phyloP scores from a whole-genome alignment of 2,329 filamentous ascomycete species.

The Monilinia aucupariae region DNA sequence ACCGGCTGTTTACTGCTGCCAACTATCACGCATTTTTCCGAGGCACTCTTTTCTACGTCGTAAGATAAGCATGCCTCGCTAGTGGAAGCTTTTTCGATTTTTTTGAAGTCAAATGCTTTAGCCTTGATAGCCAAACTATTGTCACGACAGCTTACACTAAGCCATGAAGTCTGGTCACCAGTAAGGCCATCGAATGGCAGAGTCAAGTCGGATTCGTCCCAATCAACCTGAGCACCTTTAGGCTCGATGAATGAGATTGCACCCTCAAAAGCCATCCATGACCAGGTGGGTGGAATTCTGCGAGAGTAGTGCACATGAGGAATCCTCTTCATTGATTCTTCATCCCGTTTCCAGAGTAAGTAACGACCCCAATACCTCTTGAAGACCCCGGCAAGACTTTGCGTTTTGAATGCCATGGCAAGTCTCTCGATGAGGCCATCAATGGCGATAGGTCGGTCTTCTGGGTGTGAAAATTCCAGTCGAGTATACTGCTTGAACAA shows the following conservation, averaged over 20 bases:
- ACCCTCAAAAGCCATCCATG: constrained; percentile 15
- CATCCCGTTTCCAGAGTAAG: constrained; percentile 6
- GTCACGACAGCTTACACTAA: not conserved
- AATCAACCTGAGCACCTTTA: not conserved
- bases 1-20: not conserved
- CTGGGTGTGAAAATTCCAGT: not conserved
- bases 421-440: constrained; percentile 5
- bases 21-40: not conserved
- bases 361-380: constrained; percentile 7
- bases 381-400: constrained; percentile 10
- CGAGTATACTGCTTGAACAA: constrained; percentile 1
- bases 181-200: not conserved
- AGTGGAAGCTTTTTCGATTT: not conserved
- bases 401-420: not conserved
- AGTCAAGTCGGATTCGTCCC: not conserved
- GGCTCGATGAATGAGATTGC: constrained; percentile 7
- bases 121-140: constrained; percentile 1
- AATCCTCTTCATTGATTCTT: not conserved
- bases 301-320: not conserved
- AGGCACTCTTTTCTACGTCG: not conserved
- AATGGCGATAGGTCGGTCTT: constrained; percentile 10
- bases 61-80: not conserved
- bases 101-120: not conserved
- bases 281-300: constrained; percentile 1
- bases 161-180: constrained; percentile 1